These are phyloP conservation scores for Aspergillus flavus DNA, from an alignment of 2,329 filamentous ascomycete species.

Conservation along the genomic window DNA sequence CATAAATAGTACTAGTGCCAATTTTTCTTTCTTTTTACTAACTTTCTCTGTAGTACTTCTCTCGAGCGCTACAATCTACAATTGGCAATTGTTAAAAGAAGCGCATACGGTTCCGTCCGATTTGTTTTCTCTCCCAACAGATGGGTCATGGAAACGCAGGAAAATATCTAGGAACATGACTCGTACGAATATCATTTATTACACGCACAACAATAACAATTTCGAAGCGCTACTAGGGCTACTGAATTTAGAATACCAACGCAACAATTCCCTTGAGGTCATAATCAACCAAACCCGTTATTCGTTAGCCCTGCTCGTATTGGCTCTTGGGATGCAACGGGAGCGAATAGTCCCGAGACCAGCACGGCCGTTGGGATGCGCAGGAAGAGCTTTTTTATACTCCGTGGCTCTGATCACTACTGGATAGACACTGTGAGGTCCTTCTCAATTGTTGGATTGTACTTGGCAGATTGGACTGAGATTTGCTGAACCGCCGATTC, in stretches of 20 bases:
- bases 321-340: background rate
- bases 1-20: background rate
- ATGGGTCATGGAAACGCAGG: background rate
- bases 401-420: slow-evolving; percentile 2
- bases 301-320: background rate
- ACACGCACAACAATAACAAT: background rate
- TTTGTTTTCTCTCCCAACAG: background rate
- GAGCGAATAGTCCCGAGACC: slow-evolving; percentile 2
- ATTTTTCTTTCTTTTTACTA: background rate
- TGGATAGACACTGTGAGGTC: slow-evolving; percentile 66
- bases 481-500: slow-evolving; percentile 69
- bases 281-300: background rate
- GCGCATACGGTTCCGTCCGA: too few species aligned
- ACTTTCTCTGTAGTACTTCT: background rate
- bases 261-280: background rate
- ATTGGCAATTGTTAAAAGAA: background rate
- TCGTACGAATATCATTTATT: background rate
- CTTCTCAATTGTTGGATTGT: slow-evolving; percentile 72
- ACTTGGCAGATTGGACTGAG: slow-evolving; percentile 62
- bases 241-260: background rate
- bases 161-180: background rate
- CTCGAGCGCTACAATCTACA: background rate
- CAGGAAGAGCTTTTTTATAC: background rate
- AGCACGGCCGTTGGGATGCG: slow-evolving; percentile 5
- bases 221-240: background rate